phyloP scores from a whole-genome alignment of 225 moss, liverwort and hornwort species.

The Asterella californica region DNA sequence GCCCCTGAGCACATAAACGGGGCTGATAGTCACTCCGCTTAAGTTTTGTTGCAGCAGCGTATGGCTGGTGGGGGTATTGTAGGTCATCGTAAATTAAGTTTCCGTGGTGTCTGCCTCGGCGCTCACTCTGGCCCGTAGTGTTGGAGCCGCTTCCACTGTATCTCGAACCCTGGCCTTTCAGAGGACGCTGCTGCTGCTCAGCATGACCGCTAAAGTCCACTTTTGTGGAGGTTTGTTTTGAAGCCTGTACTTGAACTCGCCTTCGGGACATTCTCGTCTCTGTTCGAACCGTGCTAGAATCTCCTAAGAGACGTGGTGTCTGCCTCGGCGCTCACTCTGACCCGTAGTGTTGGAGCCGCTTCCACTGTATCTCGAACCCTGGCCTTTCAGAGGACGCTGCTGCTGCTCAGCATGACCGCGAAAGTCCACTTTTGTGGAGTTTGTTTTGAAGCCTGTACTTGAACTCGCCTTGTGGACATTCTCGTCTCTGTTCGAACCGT shows the following conservation, averaged over 20 bases:
- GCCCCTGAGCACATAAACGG: slow-evolving; percentile 30
- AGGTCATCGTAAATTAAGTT: background rate
- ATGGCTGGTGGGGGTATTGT: background rate
- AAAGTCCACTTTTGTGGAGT: background rate
- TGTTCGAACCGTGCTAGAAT: background rate
- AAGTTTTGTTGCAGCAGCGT: slow-evolving; percentile 20
- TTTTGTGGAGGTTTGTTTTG: background rate
- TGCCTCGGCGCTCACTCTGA: background rate
- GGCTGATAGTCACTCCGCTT: slow-evolving; percentile 30
- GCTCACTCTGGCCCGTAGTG: background rate
- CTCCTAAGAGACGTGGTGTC: background rate
- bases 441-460: background rate
- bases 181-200: background rate
- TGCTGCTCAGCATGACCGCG: background rate
- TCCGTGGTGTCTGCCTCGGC: background rate
- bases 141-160: background rate
- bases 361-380: background rate
- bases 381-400: background rate
- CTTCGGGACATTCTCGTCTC: background rate
- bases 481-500: background rate
- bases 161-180: background rate
- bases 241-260: background rate
- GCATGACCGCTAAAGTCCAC: background rate
- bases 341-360: background rate
- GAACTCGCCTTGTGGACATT: background rate